These are phyloP conservation scores for Viridothelium virens DNA, from an alignment of 495 filamentous ascomycete species.

Conservation along the genomic window DNA sequence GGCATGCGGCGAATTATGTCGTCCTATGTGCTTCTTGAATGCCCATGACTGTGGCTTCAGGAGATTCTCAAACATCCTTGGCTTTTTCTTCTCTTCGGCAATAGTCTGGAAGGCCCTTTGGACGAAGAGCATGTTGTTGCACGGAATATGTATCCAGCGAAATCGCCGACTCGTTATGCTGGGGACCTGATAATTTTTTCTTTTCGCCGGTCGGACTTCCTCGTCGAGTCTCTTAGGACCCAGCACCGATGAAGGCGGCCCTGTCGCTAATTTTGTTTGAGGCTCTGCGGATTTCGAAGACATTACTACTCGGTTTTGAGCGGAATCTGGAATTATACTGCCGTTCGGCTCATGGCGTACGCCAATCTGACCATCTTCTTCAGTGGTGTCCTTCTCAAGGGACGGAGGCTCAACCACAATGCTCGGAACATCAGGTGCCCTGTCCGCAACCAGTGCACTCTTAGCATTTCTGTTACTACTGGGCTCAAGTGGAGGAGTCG, in stretches of 20 bases:
- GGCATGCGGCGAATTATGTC: slow-evolving; percentile 1
- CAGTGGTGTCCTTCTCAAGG: not conserved
- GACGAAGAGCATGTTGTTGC: slow-evolving; percentile 6
- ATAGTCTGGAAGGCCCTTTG: slow-evolving; percentile 1
- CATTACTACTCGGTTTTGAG: not conserved
- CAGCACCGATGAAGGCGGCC: not conserved
- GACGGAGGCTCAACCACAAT: slow-evolving; percentile 4
- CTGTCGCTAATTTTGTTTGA: not conserved
- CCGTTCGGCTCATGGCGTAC: not conserved
- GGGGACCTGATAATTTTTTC: slow-evolving; percentile 3
- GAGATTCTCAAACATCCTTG: slow-evolving; percentile 4
- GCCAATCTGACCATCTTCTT: not conserved
- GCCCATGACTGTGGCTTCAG: not conserved
- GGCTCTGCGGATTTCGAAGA: not conserved
- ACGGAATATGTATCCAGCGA: slow-evolving; percentile 9
- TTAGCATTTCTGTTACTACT: not conserved
- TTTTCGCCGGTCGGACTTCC: not conserved
- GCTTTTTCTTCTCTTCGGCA: slow-evolving; percentile 10
- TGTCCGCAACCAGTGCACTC: not conserved
- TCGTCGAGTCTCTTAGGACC: not conserved
- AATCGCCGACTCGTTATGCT: not conserved
- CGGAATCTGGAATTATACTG: not conserved
- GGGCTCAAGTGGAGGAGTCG: not conserved
- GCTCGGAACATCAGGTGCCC: not conserved
- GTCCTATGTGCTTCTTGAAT: not conserved